A percentile compares a stretch with the other conserved stretches of the same genome.
Conservation (phyloP, 1,284 basidiomycete genomes). For the Mycena citricolor region DNA sequence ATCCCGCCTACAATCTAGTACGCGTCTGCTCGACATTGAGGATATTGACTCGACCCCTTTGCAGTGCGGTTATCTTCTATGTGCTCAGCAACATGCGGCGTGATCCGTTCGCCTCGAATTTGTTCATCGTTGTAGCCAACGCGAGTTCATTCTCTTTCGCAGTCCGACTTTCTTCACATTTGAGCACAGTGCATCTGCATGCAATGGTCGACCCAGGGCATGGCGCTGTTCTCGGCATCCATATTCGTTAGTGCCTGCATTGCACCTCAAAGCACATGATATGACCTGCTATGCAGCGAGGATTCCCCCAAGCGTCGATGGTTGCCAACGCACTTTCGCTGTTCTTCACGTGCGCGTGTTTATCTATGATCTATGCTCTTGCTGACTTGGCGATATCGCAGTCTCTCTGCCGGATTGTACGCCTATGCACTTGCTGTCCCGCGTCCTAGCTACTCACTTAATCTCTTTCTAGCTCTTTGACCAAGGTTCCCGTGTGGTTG, state of each 20-base stretch:
- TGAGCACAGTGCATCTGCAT: constrained; percentile 21
- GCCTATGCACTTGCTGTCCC: neutral
- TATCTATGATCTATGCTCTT: neutral
- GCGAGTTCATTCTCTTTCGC: constrained; percentile 3
- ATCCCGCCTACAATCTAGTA: constrained; percentile 22
- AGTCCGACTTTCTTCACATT: neutral
- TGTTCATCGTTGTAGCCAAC: constrained; percentile 20
- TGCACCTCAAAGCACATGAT: no score
- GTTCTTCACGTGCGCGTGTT: constrained; percentile 17
- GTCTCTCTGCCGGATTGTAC: constrained; percentile 21
- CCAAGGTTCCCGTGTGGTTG: constrained; percentile 19
- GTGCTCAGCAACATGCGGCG: constrained; percentile 20
- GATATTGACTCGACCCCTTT: neutral
- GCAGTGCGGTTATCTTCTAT: constrained; percentile 21
- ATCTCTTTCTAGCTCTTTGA: constrained; percentile 13
- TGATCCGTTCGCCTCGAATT: constrained; percentile 14
- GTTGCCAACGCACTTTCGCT: constrained; percentile 18
- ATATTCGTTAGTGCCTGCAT: constrained; percentile 17
- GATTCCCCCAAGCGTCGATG: constrained; percentile 22
- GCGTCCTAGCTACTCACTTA: neutral
- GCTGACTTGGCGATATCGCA: neutral
- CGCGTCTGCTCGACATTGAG: neutral
- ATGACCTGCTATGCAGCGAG: constrained; percentile 8
- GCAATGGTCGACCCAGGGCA: constrained; percentile 20
- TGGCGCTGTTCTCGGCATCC: constrained; percentile 17